phyloP scores from a whole-genome alignment of 305 asterid genomes.

The Fraxinus latifolia region DNA sequence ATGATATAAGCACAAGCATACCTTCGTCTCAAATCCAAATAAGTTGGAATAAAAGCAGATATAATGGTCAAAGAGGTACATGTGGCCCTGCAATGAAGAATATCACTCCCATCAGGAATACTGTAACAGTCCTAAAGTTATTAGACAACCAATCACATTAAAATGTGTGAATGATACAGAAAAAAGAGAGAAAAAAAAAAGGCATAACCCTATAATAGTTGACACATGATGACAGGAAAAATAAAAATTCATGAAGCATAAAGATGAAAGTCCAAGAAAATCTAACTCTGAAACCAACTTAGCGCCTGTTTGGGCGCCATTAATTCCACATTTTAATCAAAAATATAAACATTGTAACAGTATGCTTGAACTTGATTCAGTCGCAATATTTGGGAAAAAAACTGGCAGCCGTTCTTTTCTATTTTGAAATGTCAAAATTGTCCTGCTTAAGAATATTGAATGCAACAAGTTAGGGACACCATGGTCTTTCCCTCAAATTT shows the following conservation, averaged over 20 bases:
- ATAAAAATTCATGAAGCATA: conserved; percentile 12
- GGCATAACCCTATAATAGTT: background rate
- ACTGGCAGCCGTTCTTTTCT: no score
- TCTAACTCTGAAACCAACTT: background rate
- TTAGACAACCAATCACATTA: conserved; percentile 3
- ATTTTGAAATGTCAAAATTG: no score
- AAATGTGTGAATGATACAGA: background rate
- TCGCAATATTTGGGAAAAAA: no score
- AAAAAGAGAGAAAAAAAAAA: background rate
- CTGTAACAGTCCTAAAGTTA: background rate
- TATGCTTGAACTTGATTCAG: no score
- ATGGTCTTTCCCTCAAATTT: no score
- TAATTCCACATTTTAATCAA: no score
- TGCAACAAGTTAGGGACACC: no score
- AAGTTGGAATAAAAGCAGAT: conserved; percentile 96
- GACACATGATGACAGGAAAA: conserved; percentile 11
- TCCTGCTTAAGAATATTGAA: no score
- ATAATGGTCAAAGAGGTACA: conserved; percentile 75
- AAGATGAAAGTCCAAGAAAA: background rate
- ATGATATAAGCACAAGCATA: conserved; percentile 24
- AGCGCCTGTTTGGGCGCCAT: background rate
- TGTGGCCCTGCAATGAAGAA: conserved; percentile 82
- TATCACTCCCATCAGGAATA: conserved; percentile 13
- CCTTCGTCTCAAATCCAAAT: conserved; percentile 99
- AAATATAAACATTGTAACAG: no score